These are phyloP conservation scores for Asterochloris erici DNA, from an alignment of 139 green algal genomes.

Conservation along the genomic window DNA sequence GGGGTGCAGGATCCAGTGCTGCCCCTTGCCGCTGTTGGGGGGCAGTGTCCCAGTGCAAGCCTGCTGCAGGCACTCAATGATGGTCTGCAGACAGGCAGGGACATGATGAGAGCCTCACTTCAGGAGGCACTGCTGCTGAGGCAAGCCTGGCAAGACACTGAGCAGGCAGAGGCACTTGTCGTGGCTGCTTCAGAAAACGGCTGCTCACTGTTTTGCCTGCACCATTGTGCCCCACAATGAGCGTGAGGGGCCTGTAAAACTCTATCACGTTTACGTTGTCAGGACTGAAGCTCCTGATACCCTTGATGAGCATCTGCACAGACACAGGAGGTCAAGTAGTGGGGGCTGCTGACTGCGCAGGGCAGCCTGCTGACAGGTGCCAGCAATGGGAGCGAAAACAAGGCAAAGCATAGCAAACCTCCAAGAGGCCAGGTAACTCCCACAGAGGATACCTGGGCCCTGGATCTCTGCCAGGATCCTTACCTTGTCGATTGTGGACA, in stretches of 20 bases:
- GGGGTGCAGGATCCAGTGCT: conserved; percentile 93
- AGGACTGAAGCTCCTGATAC: conserved; percentile 92
- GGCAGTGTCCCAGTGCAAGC: conserved; percentile 93
- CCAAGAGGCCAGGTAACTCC: neutral
- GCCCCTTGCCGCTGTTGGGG: conserved; percentile 81
- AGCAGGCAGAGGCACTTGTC: neutral
- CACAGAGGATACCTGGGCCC: no score
- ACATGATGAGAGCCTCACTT: neutral
- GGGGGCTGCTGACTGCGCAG: neutral
- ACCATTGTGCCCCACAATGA: conserved; percentile 97
- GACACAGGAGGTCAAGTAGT: neutral
- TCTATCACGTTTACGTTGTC: conserved; percentile 84
- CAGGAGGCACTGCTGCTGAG: neutral
- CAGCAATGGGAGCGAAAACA: neutral
- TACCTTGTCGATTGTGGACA: conserved; percentile 36
- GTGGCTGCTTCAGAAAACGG: neutral
- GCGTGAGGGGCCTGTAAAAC: conserved; percentile 93
- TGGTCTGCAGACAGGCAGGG: conserved; percentile 65
- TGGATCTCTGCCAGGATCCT: neutral
- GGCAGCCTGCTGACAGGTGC: neutral
- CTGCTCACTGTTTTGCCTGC: conserved; percentile 91
- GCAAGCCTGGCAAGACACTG: neutral
- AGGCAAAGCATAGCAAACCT: neutral
- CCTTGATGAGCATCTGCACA: conserved; percentile 90
- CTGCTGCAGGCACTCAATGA: conserved; percentile 98